Evolutionary conservation across 495 filamentous ascomycete genomes (phyloP).

Genomic region (Penicillium bialowiezense): DNA sequence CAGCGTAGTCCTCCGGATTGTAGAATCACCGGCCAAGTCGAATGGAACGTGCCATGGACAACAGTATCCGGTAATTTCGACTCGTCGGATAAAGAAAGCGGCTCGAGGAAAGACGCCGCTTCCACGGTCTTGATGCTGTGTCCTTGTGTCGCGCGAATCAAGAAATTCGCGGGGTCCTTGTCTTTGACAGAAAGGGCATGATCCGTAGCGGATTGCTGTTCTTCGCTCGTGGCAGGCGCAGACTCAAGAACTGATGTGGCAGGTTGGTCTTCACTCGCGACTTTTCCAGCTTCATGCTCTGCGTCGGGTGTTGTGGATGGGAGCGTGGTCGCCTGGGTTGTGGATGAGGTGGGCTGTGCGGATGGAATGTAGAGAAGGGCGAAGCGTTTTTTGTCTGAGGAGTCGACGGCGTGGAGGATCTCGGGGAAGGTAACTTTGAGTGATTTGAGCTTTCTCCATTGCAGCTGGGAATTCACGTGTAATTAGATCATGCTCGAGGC

Average conservation of each 20-base stretch:
- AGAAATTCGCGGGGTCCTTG: constrained; percentile 60
- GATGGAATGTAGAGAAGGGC: constrained; percentile 50
- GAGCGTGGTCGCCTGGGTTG: constrained; percentile 11
- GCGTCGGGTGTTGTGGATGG: constrained; percentile 12
- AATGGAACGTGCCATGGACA: constrained; percentile 85
- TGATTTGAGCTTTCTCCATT: constrained; percentile 65
- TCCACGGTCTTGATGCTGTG: constrained; percentile 66
- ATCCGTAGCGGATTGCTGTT: constrained; percentile 24
- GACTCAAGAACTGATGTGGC: constrained; percentile 9
- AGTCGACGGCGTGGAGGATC: constrained; percentile 64
- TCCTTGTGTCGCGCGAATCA: constrained; percentile 94
- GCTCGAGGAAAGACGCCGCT: constrained; percentile 62
- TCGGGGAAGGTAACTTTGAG: constrained; percentile 72
- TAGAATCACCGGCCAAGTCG: constrained; percentile 70
- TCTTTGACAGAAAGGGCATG: constrained; percentile 31
- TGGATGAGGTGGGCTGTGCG: constrained; percentile 17
- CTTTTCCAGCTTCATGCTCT: constrained; percentile 6
- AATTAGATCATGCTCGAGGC: neutral
- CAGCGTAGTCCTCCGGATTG: constrained; percentile 68
- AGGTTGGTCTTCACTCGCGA: constrained; percentile 8
- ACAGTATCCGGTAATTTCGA: constrained; percentile 59
- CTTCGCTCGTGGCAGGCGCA: constrained; percentile 21
- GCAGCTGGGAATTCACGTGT: constrained; percentile 52
- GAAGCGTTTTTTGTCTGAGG: constrained; percentile 91
- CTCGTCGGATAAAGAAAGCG: constrained; percentile 49